Evolutionary conservation across 2,329 filamentous ascomycete genomes (phyloP), one percentile per base, ranked within the genome.

Genomic region (Pseudofabraea citricarpa): DNA sequence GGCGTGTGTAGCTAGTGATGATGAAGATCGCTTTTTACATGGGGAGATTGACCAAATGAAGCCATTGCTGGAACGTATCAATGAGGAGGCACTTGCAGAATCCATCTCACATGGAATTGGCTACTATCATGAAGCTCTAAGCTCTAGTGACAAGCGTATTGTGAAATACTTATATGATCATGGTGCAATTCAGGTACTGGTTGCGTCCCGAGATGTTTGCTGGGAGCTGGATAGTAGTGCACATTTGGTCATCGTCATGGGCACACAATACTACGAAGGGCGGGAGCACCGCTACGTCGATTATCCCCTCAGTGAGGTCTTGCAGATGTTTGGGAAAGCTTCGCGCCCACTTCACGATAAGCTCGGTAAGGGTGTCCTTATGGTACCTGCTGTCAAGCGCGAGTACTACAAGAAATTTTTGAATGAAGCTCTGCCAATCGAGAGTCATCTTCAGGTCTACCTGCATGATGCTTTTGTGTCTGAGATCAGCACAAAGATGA

Each of bases 341-440:
- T 82, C 90, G 43, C 81, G 86, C 31, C 81, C 89, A 2, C 78
- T 84, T 3, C 76, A 83, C 59, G 90, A 95, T 57, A 88, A 87
- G 45, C 78, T 85, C 45, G 85, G 87, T 36, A 88, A 87, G 49
- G 94, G 91, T 54, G 88, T 98, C n/a, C 74, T 98, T 35, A 97
- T 98, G 93, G 81, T 96, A 9, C 90, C 91, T 3, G 83, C 87
- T 15, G 89, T 94, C 37, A 96, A 95, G 74, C 83, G 93, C 27
- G 90, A 96, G 50, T 98, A 95, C 67, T 98, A 97, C 77, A 94
- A 93, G 70, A 98, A 98, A 68, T 98, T 98, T 72, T 70, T 98
- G 52, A 91, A 93, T 56, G 94, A 98, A 64, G 93, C 93, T 16
- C 73, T 98, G 32, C 93, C 93, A 1, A 89, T 98, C 19, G 93